Conservation (phyloP, 2,329 filamentous ascomycete species). For the Macrophomina pseudophaseolina region DNA sequence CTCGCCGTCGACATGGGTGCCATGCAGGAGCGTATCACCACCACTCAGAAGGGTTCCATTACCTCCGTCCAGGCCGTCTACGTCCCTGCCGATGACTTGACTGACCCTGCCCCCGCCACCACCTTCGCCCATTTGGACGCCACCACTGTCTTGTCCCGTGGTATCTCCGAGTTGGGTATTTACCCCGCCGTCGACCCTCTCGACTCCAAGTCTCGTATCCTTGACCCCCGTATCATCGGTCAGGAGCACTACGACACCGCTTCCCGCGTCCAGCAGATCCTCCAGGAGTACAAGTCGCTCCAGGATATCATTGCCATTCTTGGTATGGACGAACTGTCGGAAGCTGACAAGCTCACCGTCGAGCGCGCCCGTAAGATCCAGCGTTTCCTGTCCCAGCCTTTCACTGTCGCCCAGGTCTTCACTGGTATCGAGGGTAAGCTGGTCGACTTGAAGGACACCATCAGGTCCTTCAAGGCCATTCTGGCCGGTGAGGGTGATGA, state of each 20-base stretch:
- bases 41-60: constrained; percentile 99
- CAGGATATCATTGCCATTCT: constrained; percentile 99
- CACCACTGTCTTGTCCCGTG: constrained; percentile 99
- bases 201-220: constrained; percentile 99
- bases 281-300: constrained; percentile 99
- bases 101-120: constrained; percentile 98
- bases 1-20: constrained; percentile 98
- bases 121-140: constrained; percentile 99
- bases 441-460: constrained; percentile 98
- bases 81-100: constrained; percentile 99
- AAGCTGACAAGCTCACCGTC: constrained; percentile 99
- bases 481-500: constrained; percentile 93
- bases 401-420: constrained; percentile 87
- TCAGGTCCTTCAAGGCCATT: constrained; percentile 96
- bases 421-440: constrained; percentile 95
- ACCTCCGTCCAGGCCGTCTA: constrained; percentile 99
- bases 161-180: constrained; percentile 99
- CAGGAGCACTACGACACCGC: constrained; percentile 97
- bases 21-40: constrained; percentile 99
- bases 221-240: constrained; percentile 97
- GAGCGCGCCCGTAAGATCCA: constrained; percentile 99
- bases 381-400: constrained; percentile 99
- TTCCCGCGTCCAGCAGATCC: constrained; percentile 96
- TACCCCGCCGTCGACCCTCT: constrained; percentile 99
- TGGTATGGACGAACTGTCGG: constrained; percentile 99